Conservation (phyloP, 2,329 filamentous ascomycete species). For the Scleromitrula shiraiana region DNA sequence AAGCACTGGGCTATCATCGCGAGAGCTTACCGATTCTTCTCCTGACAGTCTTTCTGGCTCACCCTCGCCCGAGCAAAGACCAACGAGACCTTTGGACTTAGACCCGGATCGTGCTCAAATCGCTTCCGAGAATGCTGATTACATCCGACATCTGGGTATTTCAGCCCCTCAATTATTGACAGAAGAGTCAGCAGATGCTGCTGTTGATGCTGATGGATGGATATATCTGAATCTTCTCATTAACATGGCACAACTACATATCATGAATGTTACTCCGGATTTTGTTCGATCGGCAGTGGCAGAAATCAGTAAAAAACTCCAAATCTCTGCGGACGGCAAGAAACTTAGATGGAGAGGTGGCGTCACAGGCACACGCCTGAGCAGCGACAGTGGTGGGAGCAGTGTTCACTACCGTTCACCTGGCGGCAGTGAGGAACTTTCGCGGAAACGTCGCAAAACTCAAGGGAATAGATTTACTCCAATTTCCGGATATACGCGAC, state of each 20-base stretch:
- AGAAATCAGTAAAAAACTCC: conserved; percentile 65
- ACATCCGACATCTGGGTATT: conserved; percentile 67
- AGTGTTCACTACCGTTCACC: conserved; percentile 38
- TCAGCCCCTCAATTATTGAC: conserved; percentile 48
- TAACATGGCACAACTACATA: conserved; percentile 78
- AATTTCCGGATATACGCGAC: neutral
- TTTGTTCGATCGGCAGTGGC: conserved; percentile 67
- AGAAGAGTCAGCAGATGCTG: conserved; percentile 41
- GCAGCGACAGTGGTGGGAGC: conserved; percentile 52
- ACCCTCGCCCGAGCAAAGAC: conserved; percentile 57
- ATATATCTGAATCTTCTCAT: conserved; percentile 74
- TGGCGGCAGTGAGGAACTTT: conserved; percentile 16
- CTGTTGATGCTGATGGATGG: conserved; percentile 64
- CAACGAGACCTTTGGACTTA: conserved; percentile 67
- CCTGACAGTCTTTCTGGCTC: conserved; percentile 5
- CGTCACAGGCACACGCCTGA: conserved; percentile 53
- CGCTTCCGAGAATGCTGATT: conserved; percentile 70
- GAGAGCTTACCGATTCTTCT: conserved; percentile 10
- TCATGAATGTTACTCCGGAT: conserved; percentile 70
- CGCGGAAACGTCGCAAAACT: conserved; percentile 23
- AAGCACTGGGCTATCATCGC: conserved; percentile 15
- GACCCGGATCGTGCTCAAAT: conserved; percentile 71
- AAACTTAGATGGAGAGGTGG: conserved; percentile 77
- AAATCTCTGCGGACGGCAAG: conserved; percentile 67
- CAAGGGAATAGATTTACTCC: conserved; percentile 13